Base-by-base conservation (phyloP, 768 basidiomycete genomes). In the Suillus placidus region DNA sequence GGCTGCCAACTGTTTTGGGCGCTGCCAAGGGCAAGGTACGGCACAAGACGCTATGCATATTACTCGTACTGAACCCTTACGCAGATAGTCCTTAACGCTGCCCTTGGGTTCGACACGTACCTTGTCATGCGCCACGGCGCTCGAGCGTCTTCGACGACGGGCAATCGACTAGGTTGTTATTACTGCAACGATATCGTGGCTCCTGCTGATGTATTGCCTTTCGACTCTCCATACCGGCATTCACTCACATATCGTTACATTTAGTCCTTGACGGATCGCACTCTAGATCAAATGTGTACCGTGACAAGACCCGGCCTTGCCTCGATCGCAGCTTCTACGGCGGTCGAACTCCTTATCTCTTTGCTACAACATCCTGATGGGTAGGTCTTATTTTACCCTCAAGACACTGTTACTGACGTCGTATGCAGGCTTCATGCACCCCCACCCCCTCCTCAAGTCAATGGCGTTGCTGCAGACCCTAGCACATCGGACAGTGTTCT, bases 131-230 rank as follows among this genome's bases (percentile, higher is more conserved):
- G 97, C 1, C 97, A 98, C 72, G 97, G 96, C 4, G 83, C 89
- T 5, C 86, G 91, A 8, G 80, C 79, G 2, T 74, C 69, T 65
- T 73, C 72, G 16, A 69, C 70, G 16, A 67, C 80, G 35, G 78
- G 79, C 3, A 69, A 67, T 14, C 76, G 84, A 14, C 80, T 99
- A 38, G 97, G 97, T 4, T 99, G 97, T 73, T 99, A 99, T 75
- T 99, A 94, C 74, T 99, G 97, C 78, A 98, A 98, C 71, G 97
- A 99, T 69, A 93, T 98, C 64, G 95, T 98, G 45, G 97, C 97
- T 0, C 96, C 97, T 9, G 87, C 92, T 20, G 96, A 99, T 76
- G 96, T 97, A 80, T 73, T 84, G 13, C 34, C 51, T 63, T 54
- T 61, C 49, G n/a, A 56, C 23, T n/a, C 34, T 42, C 18, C 16